Base-by-base conservation (phyloP, 2,329 filamentous ascomycete genomes). In the Exophiala aquamarina region DNA sequence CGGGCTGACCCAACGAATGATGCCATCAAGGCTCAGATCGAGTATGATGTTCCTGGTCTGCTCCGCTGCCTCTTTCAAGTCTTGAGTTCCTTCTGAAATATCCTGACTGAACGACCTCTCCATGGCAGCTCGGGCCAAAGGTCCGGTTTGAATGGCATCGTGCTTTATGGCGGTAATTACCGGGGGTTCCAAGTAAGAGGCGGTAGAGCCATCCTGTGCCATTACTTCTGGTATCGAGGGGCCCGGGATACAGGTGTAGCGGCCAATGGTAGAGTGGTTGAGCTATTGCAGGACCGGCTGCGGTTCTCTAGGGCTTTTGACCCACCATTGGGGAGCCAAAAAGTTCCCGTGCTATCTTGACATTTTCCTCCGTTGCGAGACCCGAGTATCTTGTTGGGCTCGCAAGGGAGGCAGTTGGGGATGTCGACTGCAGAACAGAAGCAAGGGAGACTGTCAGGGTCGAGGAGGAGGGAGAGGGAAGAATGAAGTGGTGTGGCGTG, bases 31-130 rank as follows among this genome's bases (percentile, higher is more conserved):
- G 62, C 90, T 89, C 56, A 98, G 77, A 71, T 98, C 92, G 64
- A 98, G 79, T 66, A 98, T 95, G 55, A 95, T 88, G 69, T 97
- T 98, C 65, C 95, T 78, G 17, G 91, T 96, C 72, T 96, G 89
- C 70, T 97, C 92, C 41, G 92, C 93, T 32, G 92, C 93, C 72
- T 95, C 89, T 63, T 91, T 90, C 59, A 98, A 79, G 66, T 97
- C 92, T 65, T 95, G 87, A 54, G 91, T 82, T 72, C 97, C 90
- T 63, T 94, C 89, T 59, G 89, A 85, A 61, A 97, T 96, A 66
- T 95, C 85, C 69, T 90, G 83, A 70, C 87, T 96, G 58, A 93
- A 73, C 10, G 89, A 75, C 49, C 82, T 72, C 60, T 77, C 72
- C 77, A 83, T 80, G 29, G 54, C 52, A 31, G 55, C 52, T 32